Percentiles rank a stretch among this genome's conserved stretches.
Conservation (phyloP, 495 filamentous ascomycete species). For the Tetracladium setigerum region DNA sequence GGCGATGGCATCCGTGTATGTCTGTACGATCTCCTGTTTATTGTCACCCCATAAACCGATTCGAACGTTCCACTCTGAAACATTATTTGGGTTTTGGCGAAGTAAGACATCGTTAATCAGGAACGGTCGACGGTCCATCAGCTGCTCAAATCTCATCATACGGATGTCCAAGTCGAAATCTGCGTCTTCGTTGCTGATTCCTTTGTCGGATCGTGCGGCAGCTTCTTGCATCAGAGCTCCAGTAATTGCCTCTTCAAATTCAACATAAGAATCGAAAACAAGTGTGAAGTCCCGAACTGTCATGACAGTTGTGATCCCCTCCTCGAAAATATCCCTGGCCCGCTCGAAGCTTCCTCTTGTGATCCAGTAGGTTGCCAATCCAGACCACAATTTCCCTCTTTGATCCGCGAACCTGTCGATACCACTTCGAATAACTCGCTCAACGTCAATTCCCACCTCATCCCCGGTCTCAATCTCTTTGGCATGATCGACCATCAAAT, state of each 20-base stretch:
- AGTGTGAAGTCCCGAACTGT: slow-evolving; percentile 98
- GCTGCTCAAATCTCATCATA: slow-evolving; percentile 95
- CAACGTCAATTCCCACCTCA: slow-evolving; percentile 79
- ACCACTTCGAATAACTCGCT: slow-evolving; percentile 88
- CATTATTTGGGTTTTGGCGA: slow-evolving; percentile 93
- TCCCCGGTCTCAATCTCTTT: slow-evolving; percentile 75
- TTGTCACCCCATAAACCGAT: slow-evolving; percentile 94
- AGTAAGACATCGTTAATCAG: slow-evolving; percentile 93
- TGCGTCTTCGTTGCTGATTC: slow-evolving; percentile 71
- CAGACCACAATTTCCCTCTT: slow-evolving; percentile 92
- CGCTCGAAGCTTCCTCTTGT: slow-evolving; percentile 83
- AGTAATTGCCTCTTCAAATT: slow-evolving; percentile 96
- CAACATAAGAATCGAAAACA: slow-evolving; percentile 91
- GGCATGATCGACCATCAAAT: slow-evolving; percentile 86
- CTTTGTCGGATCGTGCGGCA: slow-evolving; percentile 73
- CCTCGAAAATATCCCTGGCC: slow-evolving; percentile 89
- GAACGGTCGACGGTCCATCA: slow-evolving; percentile 97
- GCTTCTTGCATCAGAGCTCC: slow-evolving; percentile 84
- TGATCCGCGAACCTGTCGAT: slow-evolving; percentile 92
- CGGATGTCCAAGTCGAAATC: slow-evolving; percentile 96
- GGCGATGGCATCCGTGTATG: slow-evolving; percentile 90
- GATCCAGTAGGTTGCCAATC: slow-evolving; percentile 95
- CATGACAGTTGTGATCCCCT: slow-evolving; percentile 97
- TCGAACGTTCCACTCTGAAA: slow-evolving; percentile 94
- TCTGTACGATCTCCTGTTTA: slow-evolving; percentile 82